Evolutionary conservation across 345 rosid genomes (phyloP), one percentile per base, ranked within the genome.

Genomic region (Brassica carinata): DNA sequence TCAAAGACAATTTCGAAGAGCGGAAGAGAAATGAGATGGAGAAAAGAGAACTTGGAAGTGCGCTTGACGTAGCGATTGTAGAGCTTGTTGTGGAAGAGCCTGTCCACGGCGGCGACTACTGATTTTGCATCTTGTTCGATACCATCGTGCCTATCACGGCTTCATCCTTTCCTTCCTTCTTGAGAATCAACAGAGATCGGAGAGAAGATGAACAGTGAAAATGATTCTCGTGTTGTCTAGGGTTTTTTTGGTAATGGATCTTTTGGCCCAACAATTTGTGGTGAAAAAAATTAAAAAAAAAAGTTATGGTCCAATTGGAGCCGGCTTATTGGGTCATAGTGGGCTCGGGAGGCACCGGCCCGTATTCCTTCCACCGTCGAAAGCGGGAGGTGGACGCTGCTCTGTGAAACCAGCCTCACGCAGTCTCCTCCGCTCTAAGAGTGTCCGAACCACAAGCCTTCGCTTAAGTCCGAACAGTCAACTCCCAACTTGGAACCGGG

Each of bases 41-140:
- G 2, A 19, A 19, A 19, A 19, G 23, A 19, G 92, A 96, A 96
- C 78, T 92, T 92, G 85, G 97, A 93, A 79, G 98, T 96, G 23
- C 97, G 93, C 71, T 19, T 19, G 77, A 89, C 91, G 80, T 90
- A 91, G 72, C 97, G 97, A 59, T 89, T 93, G 84, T 83, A 91
- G 59, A 90, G 61, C 76, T 89, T 91, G 86, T 93, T 78, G 83
- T 90, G 98, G 85, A 93, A 93, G 38, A 93, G 88, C 36, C 98
- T 86, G 33, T 93, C 95, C 74, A 91, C 95, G 8, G 95, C 97
- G 48, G 88, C 95, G 67, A 90, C 95, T 71, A 93, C 97, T 4
- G 98, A 93, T 14, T 83, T 83, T 83, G 85, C 85, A 83, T 79
- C 76, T 83, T 83, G 81, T 79, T 80, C 26, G 85, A 83, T 58